phyloP scores from a whole-genome alignment of 768 basidiomycete species.

The Termitomyces sp. region DNA sequence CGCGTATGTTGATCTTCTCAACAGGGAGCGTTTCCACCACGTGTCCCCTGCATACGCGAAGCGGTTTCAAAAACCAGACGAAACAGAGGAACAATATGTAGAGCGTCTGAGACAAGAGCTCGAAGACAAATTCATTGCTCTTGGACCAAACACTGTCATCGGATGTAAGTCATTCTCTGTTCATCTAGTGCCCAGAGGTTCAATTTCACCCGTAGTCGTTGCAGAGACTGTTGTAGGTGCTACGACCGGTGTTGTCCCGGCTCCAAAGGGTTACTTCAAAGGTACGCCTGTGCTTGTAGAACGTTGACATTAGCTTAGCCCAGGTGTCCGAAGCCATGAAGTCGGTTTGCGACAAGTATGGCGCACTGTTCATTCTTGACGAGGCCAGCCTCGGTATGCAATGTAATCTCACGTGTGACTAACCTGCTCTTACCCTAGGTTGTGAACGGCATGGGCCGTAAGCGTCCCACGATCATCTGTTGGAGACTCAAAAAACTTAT shows the following conservation, averaged over 20 bases:
- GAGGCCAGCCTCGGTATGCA: slow-evolving; percentile 43
- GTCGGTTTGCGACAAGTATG: slow-evolving; percentile 74
- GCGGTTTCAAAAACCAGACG: slow-evolving; percentile 66
- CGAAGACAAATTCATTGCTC: slow-evolving; percentile 78
- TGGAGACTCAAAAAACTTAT: not conserved
- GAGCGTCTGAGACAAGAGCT: slow-evolving; percentile 74
- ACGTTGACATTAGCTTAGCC: not conserved
- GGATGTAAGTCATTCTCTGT: slow-evolving; percentile 54
- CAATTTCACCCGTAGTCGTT: slow-evolving; percentile 45
- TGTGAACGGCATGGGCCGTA: slow-evolving; percentile 90
- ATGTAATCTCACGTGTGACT: not conserved
- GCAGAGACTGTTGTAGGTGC: slow-evolving; percentile 89
- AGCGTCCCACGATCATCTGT: slow-evolving; percentile 25
- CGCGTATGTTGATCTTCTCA: slow-evolving; percentile 64
- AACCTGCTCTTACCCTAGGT: slow-evolving; percentile 31
- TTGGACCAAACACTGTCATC: slow-evolving; percentile 80
- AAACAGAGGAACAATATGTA: slow-evolving; percentile 79
- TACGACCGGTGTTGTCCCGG: slow-evolving; percentile 69
- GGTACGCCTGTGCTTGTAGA: slow-evolving; percentile 17
- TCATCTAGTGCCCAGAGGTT: not conserved
- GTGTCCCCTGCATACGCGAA: slow-evolving; percentile 86
- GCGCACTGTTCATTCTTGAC: slow-evolving; percentile 79
- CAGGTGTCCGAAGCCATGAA: slow-evolving; percentile 53
- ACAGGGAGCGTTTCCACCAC: slow-evolving; percentile 69
- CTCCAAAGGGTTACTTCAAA: slow-evolving; percentile 83